A percentile compares a stretch with the other conserved stretches of the same genome.
These are phyloP conservation scores for Rhodamnia rubescens DNA, from an alignment of 345 rosid species.

Conservation along the genomic window DNA sequence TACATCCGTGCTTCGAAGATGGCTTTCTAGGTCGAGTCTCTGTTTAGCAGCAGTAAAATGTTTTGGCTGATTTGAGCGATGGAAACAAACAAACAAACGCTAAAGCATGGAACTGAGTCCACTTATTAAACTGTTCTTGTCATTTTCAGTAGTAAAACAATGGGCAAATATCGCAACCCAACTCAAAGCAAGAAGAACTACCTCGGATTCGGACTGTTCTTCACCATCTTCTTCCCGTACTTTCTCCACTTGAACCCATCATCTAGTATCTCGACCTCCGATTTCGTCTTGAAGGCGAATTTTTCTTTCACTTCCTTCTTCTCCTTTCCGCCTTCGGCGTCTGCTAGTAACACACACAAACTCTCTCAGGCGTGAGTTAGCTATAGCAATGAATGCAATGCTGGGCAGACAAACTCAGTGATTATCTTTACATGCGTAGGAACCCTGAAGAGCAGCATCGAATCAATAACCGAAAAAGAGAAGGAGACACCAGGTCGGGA, in stretches of 20 bases:
- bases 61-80: not conserved
- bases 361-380: not conserved
- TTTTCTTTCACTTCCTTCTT: constrained; percentile 39
- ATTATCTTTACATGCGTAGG: not conserved
- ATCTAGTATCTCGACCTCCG: constrained; percentile 72
- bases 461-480: not conserved
- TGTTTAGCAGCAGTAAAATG: not conserved
- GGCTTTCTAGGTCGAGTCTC: not conserved
- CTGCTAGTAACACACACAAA: not conserved
- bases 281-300: constrained; percentile 68
- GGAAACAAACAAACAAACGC: not conserved
- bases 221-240: constrained; percentile 96
- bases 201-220: constrained; percentile 93
- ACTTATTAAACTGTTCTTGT: not conserved
- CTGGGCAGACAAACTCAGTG: not conserved
- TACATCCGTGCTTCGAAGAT: not conserved
- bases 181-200: constrained; percentile 5
- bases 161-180: not conserved
- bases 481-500: not conserved
- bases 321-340: constrained; percentile 13
- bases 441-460: not conserved
- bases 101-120: not conserved
- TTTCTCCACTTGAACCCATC: constrained; percentile 97
- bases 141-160: not conserved
- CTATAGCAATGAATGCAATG: not conserved